Conservation (phyloP, 306 rosid genomes). For the Cucurbita pepo region DNA sequence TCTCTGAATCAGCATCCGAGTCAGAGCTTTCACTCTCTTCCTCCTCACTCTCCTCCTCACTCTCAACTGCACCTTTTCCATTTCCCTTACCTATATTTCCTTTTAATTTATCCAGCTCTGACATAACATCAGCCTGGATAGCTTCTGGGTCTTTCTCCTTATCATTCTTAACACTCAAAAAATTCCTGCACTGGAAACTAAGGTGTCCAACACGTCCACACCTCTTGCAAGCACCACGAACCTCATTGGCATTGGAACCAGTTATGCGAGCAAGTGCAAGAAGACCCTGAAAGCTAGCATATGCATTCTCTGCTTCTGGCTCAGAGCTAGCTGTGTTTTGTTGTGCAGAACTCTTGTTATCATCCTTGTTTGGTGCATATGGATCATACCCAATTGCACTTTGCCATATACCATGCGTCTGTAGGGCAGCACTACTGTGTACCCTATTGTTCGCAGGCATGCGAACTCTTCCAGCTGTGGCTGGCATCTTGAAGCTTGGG, state of each 20-base stretch:
- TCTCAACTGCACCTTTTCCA: slow-evolving; percentile 25
- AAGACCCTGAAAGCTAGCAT: slow-evolving; percentile 87
- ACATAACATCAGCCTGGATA: slow-evolving; percentile 32
- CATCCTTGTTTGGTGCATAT: slow-evolving; percentile 82
- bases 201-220: slow-evolving; percentile 96
- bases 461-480: slow-evolving; percentile 97
- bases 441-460: slow-evolving; percentile 98
- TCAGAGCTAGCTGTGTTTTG: slow-evolving; percentile 24
- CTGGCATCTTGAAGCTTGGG: slow-evolving; percentile 56
- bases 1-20: slow-evolving; percentile 61
- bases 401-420: slow-evolving; percentile 95
- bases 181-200: slow-evolving; percentile 78
- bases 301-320: slow-evolving; percentile 75
- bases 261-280: slow-evolving; percentile 88
- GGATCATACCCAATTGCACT: slow-evolving; percentile 94
- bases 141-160: slow-evolving; percentile 52
- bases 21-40: slow-evolving; percentile 59
- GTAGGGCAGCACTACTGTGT: slow-evolving; percentile 96
- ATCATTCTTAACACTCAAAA: slow-evolving; percentile 57
- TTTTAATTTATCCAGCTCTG: slow-evolving; percentile 52
- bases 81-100: slow-evolving; percentile 18
- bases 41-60: slow-evolving; percentile 50
- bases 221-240: slow-evolving; percentile 83
- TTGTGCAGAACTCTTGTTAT: slow-evolving; percentile 35
- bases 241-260: slow-evolving; percentile 50